These are phyloP conservation scores for Luffa acutangula DNA, from an alignment of 306 rosid genomes.

Conservation along the genomic window DNA sequence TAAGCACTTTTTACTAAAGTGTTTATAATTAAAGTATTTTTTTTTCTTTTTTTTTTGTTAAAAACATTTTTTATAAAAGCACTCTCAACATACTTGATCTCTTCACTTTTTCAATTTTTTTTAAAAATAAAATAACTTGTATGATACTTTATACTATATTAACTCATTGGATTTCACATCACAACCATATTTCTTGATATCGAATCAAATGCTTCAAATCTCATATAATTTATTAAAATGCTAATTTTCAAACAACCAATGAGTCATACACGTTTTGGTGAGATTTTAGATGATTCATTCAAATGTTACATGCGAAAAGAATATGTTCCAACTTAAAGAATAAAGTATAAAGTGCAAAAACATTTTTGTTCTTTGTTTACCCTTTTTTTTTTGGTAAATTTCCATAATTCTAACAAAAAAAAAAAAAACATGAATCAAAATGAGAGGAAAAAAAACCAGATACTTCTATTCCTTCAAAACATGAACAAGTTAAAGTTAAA, in stretches of 20 bases:
- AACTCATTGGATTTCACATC: neutral
- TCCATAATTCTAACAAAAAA: neutral
- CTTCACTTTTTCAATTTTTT: no score
- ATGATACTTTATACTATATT: neutral
- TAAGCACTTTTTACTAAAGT: neutral
- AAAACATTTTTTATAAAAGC: neutral
- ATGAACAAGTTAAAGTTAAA: neutral
- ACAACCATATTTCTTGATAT: neutral
- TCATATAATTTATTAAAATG: neutral
- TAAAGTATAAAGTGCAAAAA: neutral
- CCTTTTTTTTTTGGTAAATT: neutral
- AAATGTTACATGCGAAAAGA: neutral
- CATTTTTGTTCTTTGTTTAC: no score
- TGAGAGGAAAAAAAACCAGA: neutral
- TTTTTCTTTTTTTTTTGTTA: neutral
- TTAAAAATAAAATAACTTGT: neutral
- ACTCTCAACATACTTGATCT: no score
- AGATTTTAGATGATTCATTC: no score
- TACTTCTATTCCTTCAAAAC: neutral
- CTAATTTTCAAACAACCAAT: neutral
- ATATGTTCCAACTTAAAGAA: neutral
- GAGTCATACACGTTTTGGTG: no score
- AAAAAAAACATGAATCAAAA: neutral
- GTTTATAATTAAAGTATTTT: neutral
- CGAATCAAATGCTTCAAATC: neutral